Evolutionary conservation across 2,329 filamentous ascomycete genomes (phyloP).

Genomic region (Hypoxylon sp.): DNA sequence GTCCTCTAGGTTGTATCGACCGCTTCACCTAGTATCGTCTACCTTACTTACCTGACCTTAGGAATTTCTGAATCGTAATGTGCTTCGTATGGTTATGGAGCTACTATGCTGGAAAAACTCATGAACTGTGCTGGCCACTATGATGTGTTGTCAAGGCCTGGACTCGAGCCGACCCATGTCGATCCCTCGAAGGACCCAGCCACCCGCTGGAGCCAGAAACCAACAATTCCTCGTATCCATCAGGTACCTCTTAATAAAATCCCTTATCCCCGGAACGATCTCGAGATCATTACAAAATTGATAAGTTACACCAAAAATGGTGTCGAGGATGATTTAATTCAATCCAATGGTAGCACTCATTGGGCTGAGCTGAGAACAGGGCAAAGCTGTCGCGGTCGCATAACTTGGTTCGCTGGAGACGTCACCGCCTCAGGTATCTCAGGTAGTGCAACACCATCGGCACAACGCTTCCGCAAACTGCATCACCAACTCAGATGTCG

Average conservation of each 20-base stretch:
- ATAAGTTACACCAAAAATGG: constrained; percentile 11
- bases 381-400: constrained; percentile 18
- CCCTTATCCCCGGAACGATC: background rate
- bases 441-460: constrained; percentile 15
- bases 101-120: constrained; percentile 14
- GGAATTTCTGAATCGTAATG: background rate
- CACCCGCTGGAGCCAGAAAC: constrained; percentile 16
- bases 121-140: constrained; percentile 13
- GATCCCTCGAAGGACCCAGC: constrained; percentile 20
- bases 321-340: constrained; percentile 2
- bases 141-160: constrained; percentile 36
- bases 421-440: constrained; percentile 6
- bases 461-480: constrained; percentile 3
- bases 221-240: constrained; percentile 2
- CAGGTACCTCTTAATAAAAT: constrained; percentile 14
- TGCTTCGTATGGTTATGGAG: constrained; percentile 6
- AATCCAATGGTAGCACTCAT: constrained; percentile 19
- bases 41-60: constrained; percentile 1
- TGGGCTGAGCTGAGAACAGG: constrained; percentile 25
- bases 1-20: constrained; percentile 1
- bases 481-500: constrained; percentile 25
- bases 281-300: constrained; percentile 2
- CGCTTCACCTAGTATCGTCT: background rate
- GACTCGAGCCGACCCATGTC: constrained; percentile 27
- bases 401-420: constrained; percentile 2